Conservation (phyloP, 768 basidiomycete species). For the Podaxis carcinomalis region DNA sequence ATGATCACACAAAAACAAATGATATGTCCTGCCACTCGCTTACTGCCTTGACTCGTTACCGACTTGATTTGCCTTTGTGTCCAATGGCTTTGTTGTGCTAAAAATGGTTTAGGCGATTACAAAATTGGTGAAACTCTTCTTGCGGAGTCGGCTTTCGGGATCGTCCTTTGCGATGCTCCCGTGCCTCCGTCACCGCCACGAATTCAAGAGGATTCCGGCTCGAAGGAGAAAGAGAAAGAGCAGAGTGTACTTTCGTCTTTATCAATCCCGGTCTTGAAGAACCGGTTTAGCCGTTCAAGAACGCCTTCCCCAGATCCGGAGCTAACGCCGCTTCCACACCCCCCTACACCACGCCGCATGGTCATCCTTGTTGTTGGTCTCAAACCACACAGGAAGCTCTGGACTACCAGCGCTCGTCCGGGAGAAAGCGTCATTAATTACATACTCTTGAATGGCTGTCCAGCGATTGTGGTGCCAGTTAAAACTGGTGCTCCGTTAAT, state of each 20-base stretch:
- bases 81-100: not conserved
- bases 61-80: not conserved
- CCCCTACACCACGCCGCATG: slow-evolving; percentile 49
- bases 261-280: slow-evolving; percentile 36
- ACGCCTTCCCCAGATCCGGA: slow-evolving; percentile 47
- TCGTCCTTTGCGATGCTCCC: slow-evolving; percentile 36
- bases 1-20: not conserved
- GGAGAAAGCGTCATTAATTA: slow-evolving; percentile 63
- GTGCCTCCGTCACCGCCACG: slow-evolving; percentile 19
- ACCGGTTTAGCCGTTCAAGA: slow-evolving; percentile 43
- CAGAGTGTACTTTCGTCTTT: slow-evolving; percentile 19
- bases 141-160: slow-evolving; percentile 50
- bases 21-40: not conserved
- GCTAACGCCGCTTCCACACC: slow-evolving; percentile 34
- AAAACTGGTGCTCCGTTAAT: slow-evolving; percentile 58
- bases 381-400: slow-evolving; percentile 56
- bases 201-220: slow-evolving; percentile 13
- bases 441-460: slow-evolving; percentile 56
- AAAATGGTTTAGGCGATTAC: slow-evolving; percentile 48
- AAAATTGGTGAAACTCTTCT: slow-evolving; percentile 53
- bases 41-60: not conserved
- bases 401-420: slow-evolving; percentile 57
- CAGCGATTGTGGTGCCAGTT: slow-evolving; percentile 54
- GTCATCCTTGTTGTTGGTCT: slow-evolving; percentile 53
- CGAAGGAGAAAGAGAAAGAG: slow-evolving; percentile 12